A percentile compares a stretch with the other conserved stretches of the same genome.
These are phyloP conservation scores for Penicillium hordei DNA, from an alignment of 2,329 filamentous ascomycete species.

Conservation along the genomic window DNA sequence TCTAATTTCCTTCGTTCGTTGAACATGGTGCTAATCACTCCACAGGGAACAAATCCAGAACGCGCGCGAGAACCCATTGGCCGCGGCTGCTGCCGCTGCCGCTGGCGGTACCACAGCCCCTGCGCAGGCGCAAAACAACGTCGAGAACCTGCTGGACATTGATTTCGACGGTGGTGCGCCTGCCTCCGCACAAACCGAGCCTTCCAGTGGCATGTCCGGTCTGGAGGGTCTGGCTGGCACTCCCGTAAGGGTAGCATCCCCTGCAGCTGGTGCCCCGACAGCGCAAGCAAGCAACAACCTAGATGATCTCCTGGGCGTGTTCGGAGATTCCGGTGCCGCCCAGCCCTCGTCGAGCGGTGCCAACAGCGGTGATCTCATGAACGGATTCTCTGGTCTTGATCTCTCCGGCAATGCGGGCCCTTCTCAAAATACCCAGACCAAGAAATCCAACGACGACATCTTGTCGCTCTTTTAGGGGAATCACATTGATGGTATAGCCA, in stretches of 20 bases:
- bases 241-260: slow-evolving; percentile 51
- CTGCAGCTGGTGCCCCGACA: slow-evolving; percentile 39
- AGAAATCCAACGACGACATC: slow-evolving; percentile 58
- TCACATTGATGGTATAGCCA: slow-evolving; percentile 11
- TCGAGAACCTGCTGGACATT: slow-evolving; percentile 94
- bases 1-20: neutral
- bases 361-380: slow-evolving; percentile 61
- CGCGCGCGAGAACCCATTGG: slow-evolving; percentile 89
- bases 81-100: slow-evolving; percentile 69
- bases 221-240: slow-evolving; percentile 57
- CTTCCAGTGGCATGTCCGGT: slow-evolving; percentile 64
- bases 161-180: slow-evolving; percentile 93
- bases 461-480: slow-evolving; percentile 53
- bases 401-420: slow-evolving; percentile 55
- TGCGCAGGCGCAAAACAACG: slow-evolving; percentile 65
- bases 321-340: slow-evolving; percentile 52
- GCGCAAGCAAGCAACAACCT: slow-evolving; percentile 57
- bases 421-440: slow-evolving; percentile 32
- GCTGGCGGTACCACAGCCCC: slow-evolving; percentile 56
- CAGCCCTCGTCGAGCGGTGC: slow-evolving; percentile 35
- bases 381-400: slow-evolving; percentile 80
- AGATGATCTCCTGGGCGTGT: slow-evolving; percentile 77
- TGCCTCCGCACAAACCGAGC: slow-evolving; percentile 73
- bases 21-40: slow-evolving; percentile 20
- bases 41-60: slow-evolving; percentile 80